Evolutionary conservation across 495 filamentous ascomycete species (phyloP).

Genomic region (Entonaema liquescens): DNA sequence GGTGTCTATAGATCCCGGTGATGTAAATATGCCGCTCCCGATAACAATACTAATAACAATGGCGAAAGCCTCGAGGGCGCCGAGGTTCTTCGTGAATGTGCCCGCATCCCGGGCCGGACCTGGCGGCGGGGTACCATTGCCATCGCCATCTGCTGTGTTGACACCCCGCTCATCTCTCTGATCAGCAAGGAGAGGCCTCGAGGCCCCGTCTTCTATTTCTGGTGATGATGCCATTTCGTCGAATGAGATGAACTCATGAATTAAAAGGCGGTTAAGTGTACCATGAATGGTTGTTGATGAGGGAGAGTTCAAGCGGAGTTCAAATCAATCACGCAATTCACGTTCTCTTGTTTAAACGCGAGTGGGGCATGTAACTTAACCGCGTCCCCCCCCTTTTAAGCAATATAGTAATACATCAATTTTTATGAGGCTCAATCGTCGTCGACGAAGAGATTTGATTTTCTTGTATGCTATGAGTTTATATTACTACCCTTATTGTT

Average conservation of each 20-base stretch:
- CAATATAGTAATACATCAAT: not conserved
- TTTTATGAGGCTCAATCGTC: not conserved
- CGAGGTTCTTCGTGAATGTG: constrained; percentile 59
- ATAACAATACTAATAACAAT: constrained; percentile 66
- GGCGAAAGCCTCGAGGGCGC: constrained; percentile 61
- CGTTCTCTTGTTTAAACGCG: constrained; percentile 5
- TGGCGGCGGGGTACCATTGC: constrained; percentile 2
- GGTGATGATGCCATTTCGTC: constrained; percentile 16
- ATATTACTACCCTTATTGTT: no score
- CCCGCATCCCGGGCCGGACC: constrained; percentile 24
- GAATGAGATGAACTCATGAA: not conserved
- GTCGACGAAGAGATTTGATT: no score
- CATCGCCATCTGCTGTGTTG: not conserved
- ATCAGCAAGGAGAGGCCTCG: constrained; percentile 45
- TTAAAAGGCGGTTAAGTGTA: not conserved
- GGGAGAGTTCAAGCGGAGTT: constrained; percentile 27
- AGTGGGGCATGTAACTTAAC: not conserved
- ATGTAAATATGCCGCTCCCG: constrained; percentile 65
- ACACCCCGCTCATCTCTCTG: constrained; percentile 19
- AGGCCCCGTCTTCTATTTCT: constrained; percentile 35
- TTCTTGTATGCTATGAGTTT: no score
- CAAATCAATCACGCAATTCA: constrained; percentile 33
- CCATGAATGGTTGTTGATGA: constrained; percentile 11
- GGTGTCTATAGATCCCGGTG: constrained; percentile 63
- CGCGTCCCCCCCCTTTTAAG: not conserved